Conservation (phyloP, 2,329 filamentous ascomycete species). For the Aspergillus pseudoterreus region DNA sequence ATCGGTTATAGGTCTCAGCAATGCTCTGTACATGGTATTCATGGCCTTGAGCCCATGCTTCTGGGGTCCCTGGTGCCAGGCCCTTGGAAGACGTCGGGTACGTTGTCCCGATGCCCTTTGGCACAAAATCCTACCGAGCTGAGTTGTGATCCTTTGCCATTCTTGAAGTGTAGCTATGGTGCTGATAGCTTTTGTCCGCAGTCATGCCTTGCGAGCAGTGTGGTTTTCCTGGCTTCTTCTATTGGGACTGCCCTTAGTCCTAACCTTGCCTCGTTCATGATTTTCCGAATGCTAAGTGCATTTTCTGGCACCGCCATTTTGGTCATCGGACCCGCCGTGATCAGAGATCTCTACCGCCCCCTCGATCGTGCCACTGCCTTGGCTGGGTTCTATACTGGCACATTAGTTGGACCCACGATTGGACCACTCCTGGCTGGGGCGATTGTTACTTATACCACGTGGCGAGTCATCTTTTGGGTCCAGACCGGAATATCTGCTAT, state of each 20-base stretch:
- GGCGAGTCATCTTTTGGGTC: slow-evolving; percentile 3
- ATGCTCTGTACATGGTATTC: slow-evolving; percentile 1
- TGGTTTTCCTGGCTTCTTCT: background rate
- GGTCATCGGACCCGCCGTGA: background rate
- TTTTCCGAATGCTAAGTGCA: slow-evolving; percentile 1
- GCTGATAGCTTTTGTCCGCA: background rate
- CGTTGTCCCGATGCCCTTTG: background rate
- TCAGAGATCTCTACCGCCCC: background rate
- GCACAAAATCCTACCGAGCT: background rate
- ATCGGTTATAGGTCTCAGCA: background rate
- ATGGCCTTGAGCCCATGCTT: background rate
- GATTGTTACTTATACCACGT: slow-evolving; percentile 2
- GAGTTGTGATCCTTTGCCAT: background rate
- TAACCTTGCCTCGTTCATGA: background rate
- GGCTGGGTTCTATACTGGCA: background rate
- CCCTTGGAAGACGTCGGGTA: background rate
- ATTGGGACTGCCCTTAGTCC: background rate
- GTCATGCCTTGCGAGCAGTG: background rate
- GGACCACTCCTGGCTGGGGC: background rate
- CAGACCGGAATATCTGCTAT: background rate
- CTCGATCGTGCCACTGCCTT: background rate
- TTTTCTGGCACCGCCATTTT: background rate
- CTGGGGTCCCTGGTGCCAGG: background rate
- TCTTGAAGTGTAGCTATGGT: background rate
- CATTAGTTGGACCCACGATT: background rate